A percentile compares a stretch with the other conserved stretches of the same genome.
Evolutionary conservation across 2,329 filamentous ascomycete genomes (phyloP).

Genomic region (Colletotrichum karsti): DNA sequence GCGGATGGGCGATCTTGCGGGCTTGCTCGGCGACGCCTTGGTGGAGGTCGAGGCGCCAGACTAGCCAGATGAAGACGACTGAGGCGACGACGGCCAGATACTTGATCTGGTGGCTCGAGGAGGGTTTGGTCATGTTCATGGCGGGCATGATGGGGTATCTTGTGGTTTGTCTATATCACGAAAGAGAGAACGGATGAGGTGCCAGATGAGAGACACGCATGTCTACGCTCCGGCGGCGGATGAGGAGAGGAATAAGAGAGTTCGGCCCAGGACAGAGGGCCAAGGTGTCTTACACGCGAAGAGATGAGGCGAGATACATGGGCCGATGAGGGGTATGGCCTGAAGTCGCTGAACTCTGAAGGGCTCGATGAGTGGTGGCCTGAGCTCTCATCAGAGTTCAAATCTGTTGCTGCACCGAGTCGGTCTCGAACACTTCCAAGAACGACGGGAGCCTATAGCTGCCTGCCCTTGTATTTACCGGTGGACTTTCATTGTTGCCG

Average conservation of each 20-base stretch:
- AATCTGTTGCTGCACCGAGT: background rate
- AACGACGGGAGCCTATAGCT: no score
- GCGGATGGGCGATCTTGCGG: background rate
- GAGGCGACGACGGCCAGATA: conserved; percentile 3
- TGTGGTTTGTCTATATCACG: background rate
- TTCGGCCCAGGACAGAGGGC: background rate
- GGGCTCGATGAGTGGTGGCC: background rate
- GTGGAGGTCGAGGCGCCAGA: conserved; percentile 15
- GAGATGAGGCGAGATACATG: background rate
- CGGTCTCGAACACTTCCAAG: background rate
- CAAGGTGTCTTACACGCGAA: background rate
- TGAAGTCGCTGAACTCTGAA: conserved; percentile 5
- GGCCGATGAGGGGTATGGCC: conserved; percentile 4
- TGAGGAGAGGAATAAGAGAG: background rate
- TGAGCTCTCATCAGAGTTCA: background rate
- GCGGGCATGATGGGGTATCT: background rate
- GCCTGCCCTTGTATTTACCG: no score
- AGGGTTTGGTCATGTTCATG: conserved; percentile 16
- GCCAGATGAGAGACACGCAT: background rate
- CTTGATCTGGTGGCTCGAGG: conserved; percentile 14
- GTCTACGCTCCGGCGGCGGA: background rate
- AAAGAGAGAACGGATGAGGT: background rate
- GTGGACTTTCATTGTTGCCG: no score
- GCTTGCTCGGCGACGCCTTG: background rate
- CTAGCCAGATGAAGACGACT: conserved; percentile 25